Percentiles rank a stretch among this genome's conserved stretches.
Evolutionary conservation across 495 filamentous ascomycete genomes (phyloP).

Genomic region (Annulohypoxylon stygium): DNA sequence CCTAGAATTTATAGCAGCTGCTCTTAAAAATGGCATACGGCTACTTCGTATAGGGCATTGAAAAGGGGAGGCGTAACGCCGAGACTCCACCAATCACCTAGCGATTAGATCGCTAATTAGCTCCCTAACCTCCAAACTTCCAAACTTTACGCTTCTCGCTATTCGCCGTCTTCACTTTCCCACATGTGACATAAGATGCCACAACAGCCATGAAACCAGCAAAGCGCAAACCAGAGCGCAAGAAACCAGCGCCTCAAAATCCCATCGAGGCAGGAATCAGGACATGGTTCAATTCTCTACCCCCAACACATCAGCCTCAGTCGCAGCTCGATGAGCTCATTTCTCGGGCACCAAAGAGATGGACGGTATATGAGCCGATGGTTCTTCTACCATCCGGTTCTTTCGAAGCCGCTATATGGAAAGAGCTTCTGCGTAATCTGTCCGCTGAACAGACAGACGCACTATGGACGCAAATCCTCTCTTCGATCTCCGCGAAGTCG

Average conservation of each 20-base stretch:
- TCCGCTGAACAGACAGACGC: slow-evolving; percentile 20
- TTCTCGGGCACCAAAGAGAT: slow-evolving; percentile 69
- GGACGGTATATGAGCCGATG: slow-evolving; percentile 77
- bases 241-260: slow-evolving; percentile 28
- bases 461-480: slow-evolving; percentile 65
- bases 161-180: too few species aligned
- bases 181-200: background rate
- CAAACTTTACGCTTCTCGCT: background rate
- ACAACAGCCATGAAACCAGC: slow-evolving; percentile 5
- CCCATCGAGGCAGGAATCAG: slow-evolving; percentile 34
- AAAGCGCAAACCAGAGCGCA: slow-evolving; percentile 22
- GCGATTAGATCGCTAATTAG: background rate
- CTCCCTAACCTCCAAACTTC: background rate
- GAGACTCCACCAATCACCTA: background rate
- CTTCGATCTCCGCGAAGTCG: slow-evolving; percentile 57
- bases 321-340: slow-evolving; percentile 45
- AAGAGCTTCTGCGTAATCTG: slow-evolving; percentile 61
- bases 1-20: background rate
- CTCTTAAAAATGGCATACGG: background rate
- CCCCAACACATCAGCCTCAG: background rate
- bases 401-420: slow-evolving; percentile 66
- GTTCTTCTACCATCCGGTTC: slow-evolving; percentile 73
- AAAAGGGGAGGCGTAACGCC: background rate
- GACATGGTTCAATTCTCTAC: slow-evolving; percentile 47
- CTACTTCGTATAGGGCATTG: background rate